Percentiles rank a stretch among this genome's conserved stretches.
Conservation (phyloP, 1,284 basidiomycete genomes). For the Omphalotus olearius region DNA sequence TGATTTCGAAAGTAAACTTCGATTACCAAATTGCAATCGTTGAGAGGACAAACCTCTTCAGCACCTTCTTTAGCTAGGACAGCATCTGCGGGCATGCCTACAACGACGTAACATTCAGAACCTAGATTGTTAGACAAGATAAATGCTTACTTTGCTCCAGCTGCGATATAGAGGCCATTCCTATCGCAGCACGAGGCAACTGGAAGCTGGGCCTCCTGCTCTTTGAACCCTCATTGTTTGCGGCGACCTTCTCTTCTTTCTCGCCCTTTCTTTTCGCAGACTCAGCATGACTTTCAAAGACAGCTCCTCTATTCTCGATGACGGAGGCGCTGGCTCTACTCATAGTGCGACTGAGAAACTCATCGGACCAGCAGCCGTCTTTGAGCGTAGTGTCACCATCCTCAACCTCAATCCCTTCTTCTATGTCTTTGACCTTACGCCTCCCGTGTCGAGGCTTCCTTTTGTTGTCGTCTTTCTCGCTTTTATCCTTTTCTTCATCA, state of each 20-base stretch:
- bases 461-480: conserved; percentile 8
- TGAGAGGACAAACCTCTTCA: conserved; percentile 46
- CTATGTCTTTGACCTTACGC: conserved; percentile 23
- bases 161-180: conserved; percentile 35
- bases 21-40: conserved; percentile 1
- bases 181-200: conserved; percentile 30
- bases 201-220: conserved; percentile 41
- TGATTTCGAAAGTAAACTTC: not conserved
- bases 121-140: too few relatives aligned
- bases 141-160: conserved; percentile 58
- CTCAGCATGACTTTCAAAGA: not conserved
- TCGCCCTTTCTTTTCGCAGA: conserved; percentile 1
- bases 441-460: conserved; percentile 19
- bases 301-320: not conserved
- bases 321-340: not conserved
- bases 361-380: conserved; percentile 25
- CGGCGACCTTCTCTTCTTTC: not conserved
- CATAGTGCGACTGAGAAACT: conserved; percentile 17
- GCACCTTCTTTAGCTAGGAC: conserved; percentile 68
- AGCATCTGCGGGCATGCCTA: conserved; percentile 73
- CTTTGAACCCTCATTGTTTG: conserved; percentile 18
- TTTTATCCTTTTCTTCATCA: conserved; percentile 29
- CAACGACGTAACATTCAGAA: not conserved
- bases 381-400: conserved; percentile 31
- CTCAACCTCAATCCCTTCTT: conserved; percentile 25